These are phyloP conservation scores for Bifiguratus adelaidae DNA, from an alignment of 192 early-diverging fungal genomes.

Conservation along the genomic window DNA sequence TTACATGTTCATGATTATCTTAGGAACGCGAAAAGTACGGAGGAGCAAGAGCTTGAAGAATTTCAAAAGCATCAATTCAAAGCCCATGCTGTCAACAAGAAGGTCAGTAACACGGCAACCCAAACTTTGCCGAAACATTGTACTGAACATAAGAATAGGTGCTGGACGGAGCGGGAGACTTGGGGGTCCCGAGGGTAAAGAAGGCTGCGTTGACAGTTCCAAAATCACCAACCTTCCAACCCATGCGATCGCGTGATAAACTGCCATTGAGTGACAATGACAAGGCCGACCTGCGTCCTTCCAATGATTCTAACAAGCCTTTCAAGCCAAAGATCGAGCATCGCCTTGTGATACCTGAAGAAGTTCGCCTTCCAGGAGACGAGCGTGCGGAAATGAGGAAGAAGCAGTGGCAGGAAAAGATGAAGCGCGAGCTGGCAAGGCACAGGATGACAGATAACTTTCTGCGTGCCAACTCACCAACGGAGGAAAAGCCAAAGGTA, in stretches of 20 bases:
- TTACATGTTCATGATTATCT: neutral
- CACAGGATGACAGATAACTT: no score
- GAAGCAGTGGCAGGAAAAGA: neutral
- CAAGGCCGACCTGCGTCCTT: no score
- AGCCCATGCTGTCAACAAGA: neutral
- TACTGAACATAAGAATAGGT: neutral
- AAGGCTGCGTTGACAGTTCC: neutral
- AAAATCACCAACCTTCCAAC: neutral
- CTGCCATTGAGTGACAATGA: no score
- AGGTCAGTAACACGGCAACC: no score
- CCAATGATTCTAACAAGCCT: neutral
- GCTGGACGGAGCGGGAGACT: neutral
- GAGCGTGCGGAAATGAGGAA: neutral
- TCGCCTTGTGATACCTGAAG: neutral
- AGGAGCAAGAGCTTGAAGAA: constrained; percentile 8
- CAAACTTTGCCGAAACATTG: no score
- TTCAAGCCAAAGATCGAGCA: constrained; percentile 1
- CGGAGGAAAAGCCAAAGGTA: no score
- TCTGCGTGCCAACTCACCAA: no score
- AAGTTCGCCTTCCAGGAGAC: neutral
- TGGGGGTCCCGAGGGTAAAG: neutral
- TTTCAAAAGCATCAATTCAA: constrained; percentile 1
- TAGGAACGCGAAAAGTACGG: no score
- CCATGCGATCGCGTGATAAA: neutral
- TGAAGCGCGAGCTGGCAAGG: neutral